Evolutionary conservation across 805 yeast genomes (phyloP), one percentile per base, ranked within the genome.

Genomic region (Wickerhamiella dianesei): DNA sequence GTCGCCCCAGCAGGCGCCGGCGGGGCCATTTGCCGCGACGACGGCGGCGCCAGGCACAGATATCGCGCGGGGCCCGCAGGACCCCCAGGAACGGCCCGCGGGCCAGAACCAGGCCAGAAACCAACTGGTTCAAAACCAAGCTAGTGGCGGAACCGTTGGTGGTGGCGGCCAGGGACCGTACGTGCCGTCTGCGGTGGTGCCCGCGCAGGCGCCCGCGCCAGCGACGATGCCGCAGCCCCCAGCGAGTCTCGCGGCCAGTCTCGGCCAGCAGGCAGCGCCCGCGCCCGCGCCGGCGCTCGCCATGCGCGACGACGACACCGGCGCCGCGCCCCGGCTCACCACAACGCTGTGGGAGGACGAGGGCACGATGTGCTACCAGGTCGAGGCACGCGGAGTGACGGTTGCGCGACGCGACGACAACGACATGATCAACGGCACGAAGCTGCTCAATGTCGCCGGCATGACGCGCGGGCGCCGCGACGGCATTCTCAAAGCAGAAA

Each of bases 281-380:
- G 32, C 32, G 9, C 32, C 32, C 9, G 9, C 32, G 32, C 32
- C 32, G 12, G 32, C 32, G 12, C 12, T 12, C 32, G 6, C 32
- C 12, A 12, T 12, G 32, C 9, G 32, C 12, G 32, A 25, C 32
- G 32, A 25, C 32, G 32, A 25, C 12, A 25, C 12, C 9, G 12
- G 12, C 12, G 32, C 9, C 32, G 32, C 32, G 32, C 32, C 79
- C 21, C 60, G 77, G 44, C 84, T 83, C 45, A 80, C 87, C 43
- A 82, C 92, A 14, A 81, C 92, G 16, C 74, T 80, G 72, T 84
- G 94, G 94, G 92, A 83, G 61, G 94, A 83, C 60, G 94, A 84
- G 56, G 79, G 80, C 56, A 84, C 94, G 1, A 64, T 83, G 40
- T 83, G 94, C 60, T 83, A 82, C 64, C 94, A 82, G 63, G 89